Conservation (phyloP, 306 rosid genomes). For the Oemleria cerasiformis region DNA sequence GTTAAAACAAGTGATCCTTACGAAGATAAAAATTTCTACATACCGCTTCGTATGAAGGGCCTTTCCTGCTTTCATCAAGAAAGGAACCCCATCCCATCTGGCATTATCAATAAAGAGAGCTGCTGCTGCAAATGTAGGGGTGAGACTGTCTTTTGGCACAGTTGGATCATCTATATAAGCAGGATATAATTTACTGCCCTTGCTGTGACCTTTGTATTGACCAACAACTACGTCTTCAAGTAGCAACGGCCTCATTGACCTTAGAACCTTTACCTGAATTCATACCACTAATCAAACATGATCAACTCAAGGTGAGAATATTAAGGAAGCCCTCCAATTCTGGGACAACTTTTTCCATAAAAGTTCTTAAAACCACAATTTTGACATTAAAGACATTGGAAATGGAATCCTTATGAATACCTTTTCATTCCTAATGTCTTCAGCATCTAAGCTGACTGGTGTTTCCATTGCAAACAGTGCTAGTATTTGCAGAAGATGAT, state of each 20-base stretch:
- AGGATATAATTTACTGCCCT: constrained; percentile 64
- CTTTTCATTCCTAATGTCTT: constrained; percentile 95
- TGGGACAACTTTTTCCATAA: not conserved
- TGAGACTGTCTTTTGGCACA: constrained; percentile 75
- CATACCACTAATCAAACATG: constrained; percentile 7
- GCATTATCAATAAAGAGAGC: constrained; percentile 90
- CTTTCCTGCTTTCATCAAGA: constrained; percentile 97
- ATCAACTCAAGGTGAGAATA: constrained; percentile 3
- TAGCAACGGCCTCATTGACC: constrained; percentile 76
- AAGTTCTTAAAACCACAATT: not conserved
- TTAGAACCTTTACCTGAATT: constrained; percentile 87
- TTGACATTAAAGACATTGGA: constrained; percentile 11
- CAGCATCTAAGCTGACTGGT: constrained; percentile 95
- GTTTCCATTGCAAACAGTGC: constrained; percentile 98
- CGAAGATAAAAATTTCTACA: constrained; percentile 8
- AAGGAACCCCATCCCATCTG: constrained; percentile 99
- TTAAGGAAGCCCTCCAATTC: not conserved
- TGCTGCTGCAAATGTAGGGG: constrained; percentile 96
- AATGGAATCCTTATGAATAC: constrained; percentile 26
- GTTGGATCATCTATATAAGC: constrained; percentile 81
- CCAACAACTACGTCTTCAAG: constrained; percentile 90
- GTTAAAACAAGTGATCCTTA: not conserved
- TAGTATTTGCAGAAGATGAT: constrained; percentile 93
- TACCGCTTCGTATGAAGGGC: constrained; percentile 90
- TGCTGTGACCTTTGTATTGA: constrained; percentile 88